Conservation (phyloP, 768 basidiomycete species). For the Russula vinacea region DNA sequence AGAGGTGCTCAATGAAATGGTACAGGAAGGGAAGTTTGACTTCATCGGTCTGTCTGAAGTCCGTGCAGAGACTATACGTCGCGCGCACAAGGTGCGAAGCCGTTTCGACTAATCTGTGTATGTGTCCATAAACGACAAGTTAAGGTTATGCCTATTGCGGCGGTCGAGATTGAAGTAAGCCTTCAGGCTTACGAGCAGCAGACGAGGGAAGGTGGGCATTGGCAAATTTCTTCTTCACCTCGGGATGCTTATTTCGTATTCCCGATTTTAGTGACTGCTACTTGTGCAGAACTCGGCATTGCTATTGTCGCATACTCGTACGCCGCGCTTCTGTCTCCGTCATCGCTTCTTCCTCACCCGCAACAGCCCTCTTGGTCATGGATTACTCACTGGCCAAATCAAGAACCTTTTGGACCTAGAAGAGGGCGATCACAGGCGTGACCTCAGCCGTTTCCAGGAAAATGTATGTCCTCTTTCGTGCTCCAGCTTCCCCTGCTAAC, state of each 20-base stretch:
- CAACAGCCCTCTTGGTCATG: slow-evolving; percentile 50
- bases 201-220: slow-evolving; percentile 42
- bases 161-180: slow-evolving; percentile 69
- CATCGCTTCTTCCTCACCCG: neutral
- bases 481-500: slow-evolving; percentile 14
- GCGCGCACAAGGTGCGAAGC: slow-evolving; percentile 34
- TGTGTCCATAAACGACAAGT: neutral
- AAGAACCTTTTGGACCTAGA: slow-evolving; percentile 39
- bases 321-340: neutral
- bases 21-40: slow-evolving; percentile 55
- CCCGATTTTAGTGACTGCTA: slow-evolving; percentile 43
- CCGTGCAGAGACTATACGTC: slow-evolving; percentile 46
- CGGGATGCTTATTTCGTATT: neutral
- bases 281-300: slow-evolving; percentile 52
- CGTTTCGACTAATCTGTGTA: neutral
- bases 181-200: slow-evolving; percentile 57
- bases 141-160: slow-evolving; percentile 55
- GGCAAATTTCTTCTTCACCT: neutral
- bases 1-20: slow-evolving; percentile 42
- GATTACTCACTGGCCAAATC: slow-evolving; percentile 51
- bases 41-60: slow-evolving; percentile 61
- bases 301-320: slow-evolving; percentile 58
- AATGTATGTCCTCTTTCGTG: slow-evolving; percentile 32
- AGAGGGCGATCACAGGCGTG: slow-evolving; percentile 37
- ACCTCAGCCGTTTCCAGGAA: slow-evolving; percentile 40